Percentiles rank a stretch among this genome's conserved stretches.
phyloP scores from a whole-genome alignment of 202 grass and related monocot genomes.

The Sporobolus alterniflorus region DNA sequence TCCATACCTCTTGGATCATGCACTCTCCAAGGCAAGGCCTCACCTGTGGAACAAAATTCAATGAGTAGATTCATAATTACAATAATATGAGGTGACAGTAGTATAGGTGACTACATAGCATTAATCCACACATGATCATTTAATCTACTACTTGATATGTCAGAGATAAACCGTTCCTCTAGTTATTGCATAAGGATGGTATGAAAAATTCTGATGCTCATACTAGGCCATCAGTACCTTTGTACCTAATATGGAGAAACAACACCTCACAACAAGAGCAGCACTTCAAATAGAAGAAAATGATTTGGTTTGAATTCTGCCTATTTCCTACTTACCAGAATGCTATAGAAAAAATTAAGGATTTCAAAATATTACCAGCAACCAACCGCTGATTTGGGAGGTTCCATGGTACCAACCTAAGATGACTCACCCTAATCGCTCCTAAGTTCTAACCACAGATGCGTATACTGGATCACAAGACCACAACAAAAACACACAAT shows the following conservation, averaged over 20 bases:
- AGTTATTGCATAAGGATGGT: neutral
- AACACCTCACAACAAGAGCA: neutral
- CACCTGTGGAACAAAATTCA: slow-evolving; percentile 31
- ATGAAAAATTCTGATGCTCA: neutral
- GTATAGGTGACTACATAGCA: neutral
- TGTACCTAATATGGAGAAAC: neutral
- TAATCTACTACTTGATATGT: neutral
- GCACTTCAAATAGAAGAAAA: neutral
- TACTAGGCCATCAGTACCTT: neutral
- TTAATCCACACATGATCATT: neutral
- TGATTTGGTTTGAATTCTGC: neutral
- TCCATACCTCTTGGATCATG: slow-evolving; percentile 63
- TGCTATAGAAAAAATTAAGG: too few species aligned
- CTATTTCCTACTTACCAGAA: neutral
- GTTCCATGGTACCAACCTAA: neutral
- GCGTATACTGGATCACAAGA: neutral
- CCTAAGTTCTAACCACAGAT: neutral
- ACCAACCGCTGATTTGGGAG: neutral
- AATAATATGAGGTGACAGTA: neutral
- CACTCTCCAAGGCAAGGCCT: slow-evolving; percentile 35
- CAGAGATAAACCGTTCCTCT: neutral
- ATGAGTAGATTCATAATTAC: slow-evolving; percentile 11
- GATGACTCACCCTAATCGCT: neutral
- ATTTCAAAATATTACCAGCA: neutral
- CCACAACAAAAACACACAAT: neutral